Evolutionary conservation across 2,329 filamentous ascomycete species (phyloP).

Genomic region (Ophiostoma tasmaniense): DNA sequence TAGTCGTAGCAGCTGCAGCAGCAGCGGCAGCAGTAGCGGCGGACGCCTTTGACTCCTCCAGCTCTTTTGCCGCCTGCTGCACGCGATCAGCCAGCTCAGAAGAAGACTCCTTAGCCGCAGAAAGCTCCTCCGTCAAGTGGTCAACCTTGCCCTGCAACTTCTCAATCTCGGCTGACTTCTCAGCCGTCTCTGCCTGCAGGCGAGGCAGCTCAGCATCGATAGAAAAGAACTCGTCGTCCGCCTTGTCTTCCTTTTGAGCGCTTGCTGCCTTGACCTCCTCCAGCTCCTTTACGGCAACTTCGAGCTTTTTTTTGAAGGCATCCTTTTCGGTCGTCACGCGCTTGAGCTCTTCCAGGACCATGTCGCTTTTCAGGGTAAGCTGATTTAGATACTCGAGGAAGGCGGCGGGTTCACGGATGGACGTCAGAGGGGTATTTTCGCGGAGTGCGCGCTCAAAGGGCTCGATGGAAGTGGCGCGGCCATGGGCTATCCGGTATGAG

Average conservation of each 20-base stretch:
- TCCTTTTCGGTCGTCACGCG: constrained; percentile 76
- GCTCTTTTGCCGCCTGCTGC: constrained; percentile 57
- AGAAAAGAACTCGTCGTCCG: constrained; percentile 73
- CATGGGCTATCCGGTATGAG: constrained; percentile 86
- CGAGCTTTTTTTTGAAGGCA: constrained; percentile 64
- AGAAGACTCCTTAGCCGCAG: constrained; percentile 56
- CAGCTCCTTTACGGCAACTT: constrained; percentile 60
- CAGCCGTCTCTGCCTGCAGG: constrained; percentile 64
- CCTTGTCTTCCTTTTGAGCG: constrained; percentile 26
- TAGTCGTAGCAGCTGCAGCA: not conserved
- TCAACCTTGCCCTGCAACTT: constrained; percentile 61
- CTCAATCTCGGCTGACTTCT: constrained; percentile 59
- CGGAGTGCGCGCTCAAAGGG: constrained; percentile 85
- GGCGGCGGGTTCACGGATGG: constrained; percentile 75
- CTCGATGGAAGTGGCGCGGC: constrained; percentile 77
- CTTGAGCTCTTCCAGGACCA: constrained; percentile 91
- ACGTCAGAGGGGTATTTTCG: constrained; percentile 85
- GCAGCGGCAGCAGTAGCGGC: not conserved
- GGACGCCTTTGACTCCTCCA: constrained; percentile 29
- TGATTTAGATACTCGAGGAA: constrained; percentile 87
- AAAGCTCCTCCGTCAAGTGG: constrained; percentile 60
- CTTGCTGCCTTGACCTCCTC: constrained; percentile 36
- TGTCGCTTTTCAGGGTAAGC: constrained; percentile 74
- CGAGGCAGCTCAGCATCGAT: constrained; percentile 81
- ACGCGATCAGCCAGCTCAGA: constrained; percentile 57